A percentile compares a stretch with the other conserved stretches of the same genome.
Conservation (phyloP, 2,329 filamentous ascomycete genomes). For the Dothiorella sarmentorum region DNA sequence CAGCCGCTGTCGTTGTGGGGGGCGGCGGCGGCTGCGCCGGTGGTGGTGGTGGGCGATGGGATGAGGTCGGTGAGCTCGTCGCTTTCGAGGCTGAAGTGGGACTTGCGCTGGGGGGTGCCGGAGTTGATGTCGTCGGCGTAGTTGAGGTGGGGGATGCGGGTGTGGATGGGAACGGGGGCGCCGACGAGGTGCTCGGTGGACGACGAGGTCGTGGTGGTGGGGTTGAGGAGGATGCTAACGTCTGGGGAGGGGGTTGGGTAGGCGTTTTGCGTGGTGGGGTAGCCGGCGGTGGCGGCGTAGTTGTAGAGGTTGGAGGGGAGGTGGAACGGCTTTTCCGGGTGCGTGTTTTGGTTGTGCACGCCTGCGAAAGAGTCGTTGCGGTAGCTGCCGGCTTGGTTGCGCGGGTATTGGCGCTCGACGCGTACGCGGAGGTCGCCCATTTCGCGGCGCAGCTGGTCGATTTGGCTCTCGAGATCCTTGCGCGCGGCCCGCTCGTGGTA, state of each 20-base stretch:
- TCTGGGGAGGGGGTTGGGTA: constrained; percentile 4
- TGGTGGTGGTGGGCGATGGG: too few species aligned
- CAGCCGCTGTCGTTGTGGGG: constrained; percentile 1
- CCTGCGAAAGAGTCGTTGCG: constrained; percentile 15
- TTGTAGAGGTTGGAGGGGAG: constrained; percentile 9
- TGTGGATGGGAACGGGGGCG: neutral
- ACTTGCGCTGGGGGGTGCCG: constrained; percentile 8
- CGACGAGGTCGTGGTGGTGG: neutral
- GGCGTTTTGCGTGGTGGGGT: constrained; percentile 6
- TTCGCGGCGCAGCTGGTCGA: constrained; percentile 31
- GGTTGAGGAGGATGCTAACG: constrained; percentile 8
- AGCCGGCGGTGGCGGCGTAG: neutral
- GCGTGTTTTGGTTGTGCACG: neutral
- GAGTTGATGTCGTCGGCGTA: neutral
- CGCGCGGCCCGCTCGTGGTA: constrained; percentile 32
- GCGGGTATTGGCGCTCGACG: constrained; percentile 30
- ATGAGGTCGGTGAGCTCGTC: too few species aligned
- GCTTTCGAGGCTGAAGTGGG: constrained; percentile 13
- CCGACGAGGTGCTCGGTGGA: neutral
- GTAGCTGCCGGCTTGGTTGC: constrained; percentile 20
- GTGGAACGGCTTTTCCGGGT: neutral
- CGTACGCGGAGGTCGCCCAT: constrained; percentile 27
- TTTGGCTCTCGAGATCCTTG: constrained; percentile 33
- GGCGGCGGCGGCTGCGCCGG: too few species aligned
- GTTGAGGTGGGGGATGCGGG: constrained; percentile 1